Conservation (phyloP, 1,284 basidiomycete genomes). For the Violaceomyces palustris region DNA sequence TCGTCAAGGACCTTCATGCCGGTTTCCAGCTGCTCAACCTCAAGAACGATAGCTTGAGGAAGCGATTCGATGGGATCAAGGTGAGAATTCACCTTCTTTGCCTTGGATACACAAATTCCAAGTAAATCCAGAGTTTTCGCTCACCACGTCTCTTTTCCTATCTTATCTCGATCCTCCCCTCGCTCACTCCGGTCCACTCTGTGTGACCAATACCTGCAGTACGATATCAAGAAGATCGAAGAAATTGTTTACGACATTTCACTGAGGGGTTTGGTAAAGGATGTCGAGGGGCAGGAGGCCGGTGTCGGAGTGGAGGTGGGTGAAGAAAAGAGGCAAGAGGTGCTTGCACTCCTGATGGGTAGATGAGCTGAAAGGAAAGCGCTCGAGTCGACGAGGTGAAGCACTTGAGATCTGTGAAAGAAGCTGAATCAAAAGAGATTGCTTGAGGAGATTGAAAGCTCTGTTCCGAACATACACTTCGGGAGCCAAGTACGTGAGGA, state of each 20-base stretch:
- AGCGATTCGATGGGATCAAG: constrained; percentile 49
- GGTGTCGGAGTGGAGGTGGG: constrained; percentile 10
- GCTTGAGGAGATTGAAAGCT: too few species aligned
- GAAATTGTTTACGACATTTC: constrained; percentile 50
- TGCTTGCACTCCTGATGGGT: too few species aligned
- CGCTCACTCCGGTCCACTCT: background rate
- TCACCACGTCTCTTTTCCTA: too few species aligned
- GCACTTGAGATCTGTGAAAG: too few species aligned
- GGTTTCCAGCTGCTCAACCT: constrained; percentile 50
- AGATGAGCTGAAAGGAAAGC: too few species aligned
- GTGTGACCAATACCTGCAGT: constrained; percentile 27
- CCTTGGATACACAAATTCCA: background rate
- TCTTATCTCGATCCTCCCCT: too few species aligned
- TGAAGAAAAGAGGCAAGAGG: background rate
- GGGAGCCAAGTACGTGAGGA: too few species aligned
- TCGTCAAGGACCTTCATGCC: constrained; percentile 47
- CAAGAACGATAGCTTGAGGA: constrained; percentile 48
- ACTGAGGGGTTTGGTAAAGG: constrained; percentile 24
- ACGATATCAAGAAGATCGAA: constrained; percentile 51
- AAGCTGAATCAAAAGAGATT: too few species aligned
- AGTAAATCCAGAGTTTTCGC: too few species aligned
- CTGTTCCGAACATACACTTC: too few species aligned
- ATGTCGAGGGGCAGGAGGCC: constrained; percentile 1
- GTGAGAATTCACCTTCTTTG: constrained; percentile 9
- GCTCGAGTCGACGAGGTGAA: too few species aligned